These are phyloP conservation scores for Colletotrichum sojae DNA, from an alignment of 2,329 filamentous ascomycete genomes.

Conservation along the genomic window DNA sequence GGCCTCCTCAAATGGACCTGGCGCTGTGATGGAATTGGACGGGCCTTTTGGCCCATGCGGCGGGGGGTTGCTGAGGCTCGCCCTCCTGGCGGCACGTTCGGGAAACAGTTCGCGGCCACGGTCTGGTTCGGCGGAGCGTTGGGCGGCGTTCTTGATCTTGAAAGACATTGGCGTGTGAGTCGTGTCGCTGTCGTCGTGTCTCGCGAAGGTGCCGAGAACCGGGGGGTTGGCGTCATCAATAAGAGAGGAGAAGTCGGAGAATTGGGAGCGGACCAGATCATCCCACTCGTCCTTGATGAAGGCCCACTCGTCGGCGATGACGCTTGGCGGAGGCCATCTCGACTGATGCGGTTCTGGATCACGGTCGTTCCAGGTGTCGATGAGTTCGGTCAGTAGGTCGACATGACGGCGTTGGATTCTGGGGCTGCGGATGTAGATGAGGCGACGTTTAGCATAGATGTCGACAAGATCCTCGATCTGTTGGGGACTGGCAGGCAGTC, in stretches of 20 bases:
- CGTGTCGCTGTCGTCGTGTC: not conserved
- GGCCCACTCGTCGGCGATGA: conserved; percentile 13
- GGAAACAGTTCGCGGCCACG: no score
- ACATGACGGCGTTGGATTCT: not conserved
- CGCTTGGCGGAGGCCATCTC: not conserved
- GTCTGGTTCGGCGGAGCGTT: no score
- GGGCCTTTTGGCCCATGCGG: not conserved
- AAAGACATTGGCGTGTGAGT: not conserved
- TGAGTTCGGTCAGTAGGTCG: conserved; percentile 31
- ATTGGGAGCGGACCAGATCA: not conserved
- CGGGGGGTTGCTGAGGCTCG: not conserved
- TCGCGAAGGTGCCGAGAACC: not conserved
- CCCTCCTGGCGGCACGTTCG: not conserved
- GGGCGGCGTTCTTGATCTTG: conserved; percentile 8
- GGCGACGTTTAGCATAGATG: conserved; percentile 18
- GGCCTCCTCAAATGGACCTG: not conserved
- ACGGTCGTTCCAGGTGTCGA: conserved; percentile 22
- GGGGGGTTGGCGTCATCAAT: not conserved
- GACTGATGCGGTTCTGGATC: not conserved
- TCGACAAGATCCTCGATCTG: conserved; percentile 5
- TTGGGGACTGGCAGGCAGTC: no score
- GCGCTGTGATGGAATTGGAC: not conserved
- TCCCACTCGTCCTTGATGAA: conserved; percentile 3
- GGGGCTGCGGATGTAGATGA: not conserved
- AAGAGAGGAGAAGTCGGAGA: conserved; percentile 1